Evolutionary conservation across 78 protist species (phyloP).

Genomic region (Pelomyxa schiedti): DNA sequence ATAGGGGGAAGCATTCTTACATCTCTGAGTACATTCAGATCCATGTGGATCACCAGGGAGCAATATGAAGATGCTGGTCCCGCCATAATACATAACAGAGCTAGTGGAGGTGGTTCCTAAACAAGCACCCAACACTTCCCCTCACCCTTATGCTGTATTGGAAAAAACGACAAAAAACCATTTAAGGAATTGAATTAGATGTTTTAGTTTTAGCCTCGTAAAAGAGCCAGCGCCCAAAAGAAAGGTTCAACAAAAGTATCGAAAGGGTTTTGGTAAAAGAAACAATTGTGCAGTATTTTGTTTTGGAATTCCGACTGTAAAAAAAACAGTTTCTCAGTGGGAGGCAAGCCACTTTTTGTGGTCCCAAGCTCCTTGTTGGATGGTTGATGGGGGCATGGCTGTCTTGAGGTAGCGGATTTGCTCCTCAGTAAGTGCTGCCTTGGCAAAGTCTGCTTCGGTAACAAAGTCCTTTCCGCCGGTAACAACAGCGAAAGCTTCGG

Average conservation of each 20-base stretch:
- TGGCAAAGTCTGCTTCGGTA: neutral
- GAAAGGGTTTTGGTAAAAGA: too few species aligned
- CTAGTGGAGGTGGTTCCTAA: too few species aligned
- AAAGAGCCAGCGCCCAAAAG: too few species aligned
- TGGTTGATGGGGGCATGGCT: neutral
- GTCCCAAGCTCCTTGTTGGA: neutral
- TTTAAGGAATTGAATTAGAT: too few species aligned
- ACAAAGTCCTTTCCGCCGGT: slow-evolving; percentile 4
- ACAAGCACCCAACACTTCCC: too few species aligned
- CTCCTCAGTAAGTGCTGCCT: neutral
- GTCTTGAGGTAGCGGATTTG: slow-evolving; percentile 1
- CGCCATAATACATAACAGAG: slow-evolving; percentile 59
- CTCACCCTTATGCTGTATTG: too few species aligned
- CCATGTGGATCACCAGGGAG: slow-evolving; percentile 71
- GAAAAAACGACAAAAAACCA: too few species aligned
- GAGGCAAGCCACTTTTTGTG: neutral
- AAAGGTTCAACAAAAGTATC: too few species aligned
- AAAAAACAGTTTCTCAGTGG: too few species aligned
- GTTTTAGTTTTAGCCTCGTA: too few species aligned
- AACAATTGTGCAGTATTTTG: too few species aligned
- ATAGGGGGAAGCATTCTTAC: slow-evolving; percentile 92
- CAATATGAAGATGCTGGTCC: slow-evolving; percentile 72
- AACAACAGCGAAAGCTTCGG: neutral
- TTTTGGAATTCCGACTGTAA: too few species aligned
- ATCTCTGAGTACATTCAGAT: slow-evolving; percentile 20